Evolutionary conservation across 2,329 filamentous ascomycete genomes (phyloP).

Genomic region (Aspergillus arachidicola): DNA sequence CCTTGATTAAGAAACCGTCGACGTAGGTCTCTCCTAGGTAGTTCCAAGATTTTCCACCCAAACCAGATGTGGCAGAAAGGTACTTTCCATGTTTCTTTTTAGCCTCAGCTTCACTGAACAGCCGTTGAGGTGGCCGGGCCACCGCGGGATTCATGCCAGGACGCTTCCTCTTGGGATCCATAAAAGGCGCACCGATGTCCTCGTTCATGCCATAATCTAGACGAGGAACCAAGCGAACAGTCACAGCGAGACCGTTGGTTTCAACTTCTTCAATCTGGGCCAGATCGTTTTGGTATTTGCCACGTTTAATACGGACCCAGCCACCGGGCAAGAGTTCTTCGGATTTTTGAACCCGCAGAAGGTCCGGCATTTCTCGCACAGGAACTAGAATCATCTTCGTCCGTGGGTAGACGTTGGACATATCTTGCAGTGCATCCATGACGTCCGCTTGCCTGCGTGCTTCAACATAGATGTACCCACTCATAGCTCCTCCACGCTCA

Average conservation of each 20-base stretch:
- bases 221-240: slow-evolving; percentile 83
- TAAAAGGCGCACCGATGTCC: slow-evolving; percentile 61
- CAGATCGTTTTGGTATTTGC: slow-evolving; percentile 84
- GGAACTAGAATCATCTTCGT: slow-evolving; percentile 86
- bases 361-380: slow-evolving; percentile 95
- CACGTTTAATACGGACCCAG: slow-evolving; percentile 84
- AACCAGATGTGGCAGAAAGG: slow-evolving; percentile 55
- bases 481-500: slow-evolving; percentile 85
- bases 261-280: slow-evolving; percentile 92
- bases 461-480: slow-evolving; percentile 94
- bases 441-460: slow-evolving; percentile 86
- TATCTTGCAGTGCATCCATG: slow-evolving; percentile 75
- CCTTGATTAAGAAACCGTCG: slow-evolving; percentile 90
- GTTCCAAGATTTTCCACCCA: slow-evolving; percentile 70
- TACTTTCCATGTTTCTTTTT: slow-evolving; percentile 78
- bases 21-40: slow-evolving; percentile 90
- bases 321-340: slow-evolving; percentile 82
- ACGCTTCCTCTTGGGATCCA: slow-evolving; percentile 79
- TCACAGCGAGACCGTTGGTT: slow-evolving; percentile 86
- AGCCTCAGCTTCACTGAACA: slow-evolving; percentile 92
- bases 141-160: slow-evolving; percentile 53
- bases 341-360: slow-evolving; percentile 87
- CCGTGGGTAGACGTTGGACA: slow-evolving; percentile 87
- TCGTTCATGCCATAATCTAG: slow-evolving; percentile 90
- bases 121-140: slow-evolving; percentile 79